Evolutionary conservation across 208 protist species (phyloP).

Genomic region (Leishmania tropica): DNA sequence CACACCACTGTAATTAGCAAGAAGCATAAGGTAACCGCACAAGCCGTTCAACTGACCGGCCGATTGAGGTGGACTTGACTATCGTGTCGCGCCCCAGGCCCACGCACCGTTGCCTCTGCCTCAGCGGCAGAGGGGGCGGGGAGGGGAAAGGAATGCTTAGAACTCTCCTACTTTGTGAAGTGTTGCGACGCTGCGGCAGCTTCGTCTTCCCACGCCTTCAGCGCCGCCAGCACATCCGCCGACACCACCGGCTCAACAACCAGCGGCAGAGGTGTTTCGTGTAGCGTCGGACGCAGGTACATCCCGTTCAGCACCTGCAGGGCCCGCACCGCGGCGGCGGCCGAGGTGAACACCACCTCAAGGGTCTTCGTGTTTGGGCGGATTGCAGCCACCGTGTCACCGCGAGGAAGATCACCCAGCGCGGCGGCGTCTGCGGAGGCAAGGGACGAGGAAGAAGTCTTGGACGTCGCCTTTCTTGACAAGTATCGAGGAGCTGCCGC

Average conservation of each 20-base stretch:
- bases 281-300: slow-evolving; percentile 18
- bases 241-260: slow-evolving; percentile 71
- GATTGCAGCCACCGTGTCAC: slow-evolving; percentile 16
- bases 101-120: not conserved
- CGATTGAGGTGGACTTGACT: not conserved
- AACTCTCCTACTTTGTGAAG: not conserved
- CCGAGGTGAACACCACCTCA: slow-evolving; percentile 62
- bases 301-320: slow-evolving; percentile 48
- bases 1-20: not conserved
- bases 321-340: slow-evolving; percentile 55
- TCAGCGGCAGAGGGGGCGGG: not conserved
- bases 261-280: slow-evolving; percentile 21
- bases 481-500: not conserved
- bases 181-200: not conserved
- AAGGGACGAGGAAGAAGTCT: not conserved
- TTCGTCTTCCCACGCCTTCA: slow-evolving; percentile 35
- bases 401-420: slow-evolving; percentile 12
- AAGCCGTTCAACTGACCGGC: not conserved
- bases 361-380: slow-evolving; percentile 46
- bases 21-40: not conserved
- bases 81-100: not conserved
- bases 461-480: not conserved
- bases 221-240: slow-evolving; percentile 55
- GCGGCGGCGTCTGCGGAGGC: not conserved
- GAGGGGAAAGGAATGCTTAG: not conserved